Percentiles rank a stretch among this genome's conserved stretches.
Evolutionary conservation across 73 alveolate genomes (phyloP).

Genomic region (Paramecium tetraurelia): DNA sequence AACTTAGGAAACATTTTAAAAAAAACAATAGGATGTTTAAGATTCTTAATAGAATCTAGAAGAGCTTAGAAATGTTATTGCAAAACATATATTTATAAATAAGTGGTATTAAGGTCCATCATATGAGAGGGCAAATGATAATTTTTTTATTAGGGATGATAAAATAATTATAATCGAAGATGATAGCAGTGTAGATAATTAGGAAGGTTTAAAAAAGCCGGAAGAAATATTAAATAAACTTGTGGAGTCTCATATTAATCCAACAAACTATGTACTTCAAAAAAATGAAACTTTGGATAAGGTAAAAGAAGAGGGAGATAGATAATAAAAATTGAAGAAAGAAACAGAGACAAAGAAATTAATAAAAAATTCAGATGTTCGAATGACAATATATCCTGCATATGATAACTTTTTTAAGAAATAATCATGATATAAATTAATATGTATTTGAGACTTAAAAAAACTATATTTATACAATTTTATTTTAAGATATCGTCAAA

Average conservation of each 20-base stretch:
- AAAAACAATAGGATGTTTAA: neutral
- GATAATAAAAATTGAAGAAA: neutral
- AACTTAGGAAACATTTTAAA: neutral
- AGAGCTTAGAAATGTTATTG: neutral
- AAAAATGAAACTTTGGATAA: slow-evolving; percentile 12
- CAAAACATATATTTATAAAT: slow-evolving; percentile 33
- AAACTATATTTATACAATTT: too few relatives aligned
- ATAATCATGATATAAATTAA: neutral
- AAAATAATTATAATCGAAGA: slow-evolving; percentile 45
- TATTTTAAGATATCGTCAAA: too few relatives aligned
- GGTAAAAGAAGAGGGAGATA: slow-evolving; percentile 25
- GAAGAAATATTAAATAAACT: neutral
- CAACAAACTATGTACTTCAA: neutral
- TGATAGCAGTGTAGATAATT: neutral
- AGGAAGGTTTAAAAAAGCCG: neutral
- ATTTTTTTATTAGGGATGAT: slow-evolving; percentile 41
- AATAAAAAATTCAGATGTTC: slow-evolving; percentile 41
- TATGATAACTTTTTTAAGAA: slow-evolving; percentile 43
- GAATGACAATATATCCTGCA: slow-evolving; percentile 42
- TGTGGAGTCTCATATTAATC: neutral
- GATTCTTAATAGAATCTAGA: neutral
- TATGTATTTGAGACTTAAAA: too few relatives aligned
- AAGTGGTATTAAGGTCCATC: slow-evolving; percentile 47
- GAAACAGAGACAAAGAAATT: slow-evolving; percentile 25
- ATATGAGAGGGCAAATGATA: neutral